Base-by-base conservation (phyloP, 805 yeast species). In the Metschnikowia arizonensis region DNA sequence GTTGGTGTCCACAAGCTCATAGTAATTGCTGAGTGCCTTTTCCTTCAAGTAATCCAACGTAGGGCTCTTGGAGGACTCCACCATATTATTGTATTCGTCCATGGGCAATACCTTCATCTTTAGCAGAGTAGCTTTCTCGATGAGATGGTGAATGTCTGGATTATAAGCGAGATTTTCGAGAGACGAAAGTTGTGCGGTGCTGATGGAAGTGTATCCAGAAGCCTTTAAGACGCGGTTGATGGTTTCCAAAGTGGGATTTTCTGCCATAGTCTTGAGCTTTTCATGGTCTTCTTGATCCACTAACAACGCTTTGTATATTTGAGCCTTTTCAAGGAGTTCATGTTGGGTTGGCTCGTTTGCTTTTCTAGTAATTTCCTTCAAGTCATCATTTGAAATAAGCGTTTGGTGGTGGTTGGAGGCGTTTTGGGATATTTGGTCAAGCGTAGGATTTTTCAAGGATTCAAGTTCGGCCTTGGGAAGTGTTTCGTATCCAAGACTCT, bases 131-230 rank as follows among this genome's bases (percentile, higher is more conserved):
- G 63, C 61, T 24, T 51, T 52, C 8, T 34, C 2, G 1, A 40
- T 18, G 15, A 63, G 29, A 11, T 53, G 50, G 12, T 58, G 58
- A 3, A 58, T 18, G 1, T 60, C 33, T 15, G 75, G 75, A 4
- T 61, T 60, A 41, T 61, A 47, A 1, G 70, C 73, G 5, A 57
- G 48, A 32, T 54, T 58, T 53, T 31, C 50, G 35, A 71, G 56
- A 17, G 54, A 52, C 5, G 45, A 17, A 31, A 44, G 50, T 15
- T 43, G 39, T 8, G 37, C 40, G 6, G 23, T 39, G 4, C 24
- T 19, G 17, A 58, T 34, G 4, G 53, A 42, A 11, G 40, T 40
- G 25, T 42, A 47, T 5, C 55, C 57, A 14, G 50, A 36, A 1
- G 34, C 36, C 3, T 40, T 44, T 5, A 62, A 58, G 11, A 52